Evolutionary conservation across 169 alveolate species (phyloP), one percentile per base, ranked within the genome.

Genomic region (Cryptosporidium parvum): DNA sequence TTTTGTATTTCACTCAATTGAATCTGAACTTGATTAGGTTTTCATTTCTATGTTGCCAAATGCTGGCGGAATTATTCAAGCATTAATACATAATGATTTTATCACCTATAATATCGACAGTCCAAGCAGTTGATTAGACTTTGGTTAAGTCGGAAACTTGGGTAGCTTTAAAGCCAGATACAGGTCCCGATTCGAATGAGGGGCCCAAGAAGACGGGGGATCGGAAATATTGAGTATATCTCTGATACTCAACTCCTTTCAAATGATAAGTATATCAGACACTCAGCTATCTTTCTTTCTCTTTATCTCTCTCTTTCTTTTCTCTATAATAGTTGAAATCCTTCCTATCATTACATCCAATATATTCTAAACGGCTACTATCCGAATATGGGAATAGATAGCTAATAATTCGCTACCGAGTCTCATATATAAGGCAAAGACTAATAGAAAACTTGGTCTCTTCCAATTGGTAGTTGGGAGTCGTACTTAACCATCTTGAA

Each of bases 11-110:
- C 48, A 37, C 31, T 31, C 33, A 67, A 33, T 44, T 65, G 51
- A 65, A 65, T 45, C 45, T 58, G 89, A 48, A 48, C 56, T 61
- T 35, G 53, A 16, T 45, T 67, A 80, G 89, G 67, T 61, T 29
- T 80, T 62, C 69, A 59, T 80, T 18, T 80, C 89, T 10, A 62
- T 8, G 35, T 62, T 80, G 59, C 75, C 89, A 80, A 42, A 80
- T 62, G 89, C 89, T 39, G 89, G 80, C 56, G 89, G 89, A 44
- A 80, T 80, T 62, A 44, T 59, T 59, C 89, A 80, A 80, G 89
- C 89, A 31, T 80, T 80, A 80, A 80, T 65, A 44, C 75, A 80
- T 67, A 26, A 80, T 80, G 72, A 23, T 62, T 80, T 80, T 21
- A 67, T 62, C 68, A 26, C 59, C 29, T 35, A 56, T 71, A 56